phyloP scores from a whole-genome alignment of 139 green algal genomes.

The Pleodorina starrii region DNA sequence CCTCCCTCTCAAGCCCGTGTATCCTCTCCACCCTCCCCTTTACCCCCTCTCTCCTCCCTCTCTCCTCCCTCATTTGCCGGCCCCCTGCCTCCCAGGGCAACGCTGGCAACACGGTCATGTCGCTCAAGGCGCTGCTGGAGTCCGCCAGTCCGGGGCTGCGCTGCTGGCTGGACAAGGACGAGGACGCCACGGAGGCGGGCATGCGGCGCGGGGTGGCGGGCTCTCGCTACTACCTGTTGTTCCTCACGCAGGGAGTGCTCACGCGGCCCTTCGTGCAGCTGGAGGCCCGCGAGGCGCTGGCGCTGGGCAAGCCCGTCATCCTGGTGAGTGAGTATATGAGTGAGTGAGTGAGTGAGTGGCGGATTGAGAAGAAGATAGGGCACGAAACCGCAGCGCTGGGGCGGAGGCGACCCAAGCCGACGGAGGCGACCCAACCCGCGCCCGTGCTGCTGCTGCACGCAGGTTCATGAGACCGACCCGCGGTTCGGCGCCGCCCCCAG shows the following conservation, averaged over 20 bases:
- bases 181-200: conserved; percentile 45
- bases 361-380: no score
- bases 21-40: no score
- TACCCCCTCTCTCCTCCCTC: no score
- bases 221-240: conserved; percentile 37
- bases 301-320: conserved; percentile 38
- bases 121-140: conserved; percentile 45
- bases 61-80: no score
- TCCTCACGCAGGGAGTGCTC: conserved; percentile 44
- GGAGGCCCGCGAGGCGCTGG: conserved; percentile 41
- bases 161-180: conserved; percentile 52
- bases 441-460: no score
- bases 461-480: conserved; percentile 47
- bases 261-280: conserved; percentile 41
- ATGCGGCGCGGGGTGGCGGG: conserved; percentile 40
- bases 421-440: no score
- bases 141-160: conserved; percentile 28
- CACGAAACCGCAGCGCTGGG: no score
- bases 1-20: no score
- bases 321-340: conserved; percentile 5
- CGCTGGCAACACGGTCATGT: conserved; percentile 48
- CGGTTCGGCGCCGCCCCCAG: conserved; percentile 32
- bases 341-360: neutral
- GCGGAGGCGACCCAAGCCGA: no score
- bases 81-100: conserved; percentile 36